Percentiles rank a stretch among this genome's conserved stretches.
phyloP scores from a whole-genome alignment of 2,329 filamentous ascomycete genomes.

The Colletotrichum eleusines region DNA sequence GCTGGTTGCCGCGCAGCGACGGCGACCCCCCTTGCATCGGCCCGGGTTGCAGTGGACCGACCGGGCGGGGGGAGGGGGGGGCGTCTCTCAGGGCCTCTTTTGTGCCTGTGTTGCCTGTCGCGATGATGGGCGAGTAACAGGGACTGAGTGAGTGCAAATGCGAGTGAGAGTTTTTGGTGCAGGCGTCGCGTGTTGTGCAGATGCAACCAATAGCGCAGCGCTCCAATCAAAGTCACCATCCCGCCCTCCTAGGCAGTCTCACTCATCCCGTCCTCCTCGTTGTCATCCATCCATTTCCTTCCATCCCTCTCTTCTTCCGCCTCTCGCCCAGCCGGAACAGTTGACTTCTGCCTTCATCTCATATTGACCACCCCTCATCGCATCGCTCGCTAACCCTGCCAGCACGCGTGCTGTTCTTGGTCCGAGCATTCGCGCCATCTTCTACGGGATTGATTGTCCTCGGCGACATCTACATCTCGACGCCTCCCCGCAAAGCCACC shows the following conservation, averaged over 20 bases:
- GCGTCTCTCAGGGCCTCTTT: constrained; percentile 7
- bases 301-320: constrained; percentile 12
- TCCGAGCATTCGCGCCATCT: neutral
- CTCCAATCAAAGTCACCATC: constrained; percentile 29
- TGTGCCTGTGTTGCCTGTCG: neutral
- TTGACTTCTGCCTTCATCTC: constrained; percentile 18
- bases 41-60: constrained; percentile 25
- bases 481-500: constrained; percentile 5
- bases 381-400: constrained; percentile 11
- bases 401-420: neutral
- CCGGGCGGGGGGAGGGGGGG: constrained; percentile 3
- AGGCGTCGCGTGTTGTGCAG: constrained; percentile 14
- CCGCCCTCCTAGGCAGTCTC: constrained; percentile 24
- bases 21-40: constrained; percentile 35
- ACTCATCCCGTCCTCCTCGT: constrained; percentile 16
- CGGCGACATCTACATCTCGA: constrained; percentile 5
- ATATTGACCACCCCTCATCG: constrained; percentile 7
- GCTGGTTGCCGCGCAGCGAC: constrained; percentile 38
- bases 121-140: constrained; percentile 18
- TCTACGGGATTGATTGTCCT: neutral
- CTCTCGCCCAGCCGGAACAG: constrained; percentile 17
- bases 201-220: constrained; percentile 19
- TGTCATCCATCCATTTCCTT: constrained; percentile 22
- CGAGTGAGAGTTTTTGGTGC: constrained; percentile 8
- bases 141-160: constrained; percentile 3